A percentile compares a stretch with the other conserved stretches of the same genome.
Conservation (phyloP, 805 yeast genomes). For the Candida pseudofarinosa region DNA sequence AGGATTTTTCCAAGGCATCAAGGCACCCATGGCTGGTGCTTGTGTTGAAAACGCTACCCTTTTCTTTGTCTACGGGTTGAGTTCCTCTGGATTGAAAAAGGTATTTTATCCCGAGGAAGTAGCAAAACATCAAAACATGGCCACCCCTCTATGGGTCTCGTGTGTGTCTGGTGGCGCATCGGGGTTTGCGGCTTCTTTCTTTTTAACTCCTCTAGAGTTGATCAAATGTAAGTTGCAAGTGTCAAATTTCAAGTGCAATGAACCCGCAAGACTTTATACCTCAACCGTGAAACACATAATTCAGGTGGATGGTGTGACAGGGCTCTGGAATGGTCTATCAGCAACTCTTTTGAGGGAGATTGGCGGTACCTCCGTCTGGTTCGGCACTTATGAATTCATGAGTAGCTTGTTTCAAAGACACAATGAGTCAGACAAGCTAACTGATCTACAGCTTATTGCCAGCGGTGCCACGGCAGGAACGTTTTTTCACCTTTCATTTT, state of each 20-base stretch:
- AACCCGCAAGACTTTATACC: slow-evolving; percentile 17
- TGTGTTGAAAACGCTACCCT: slow-evolving; percentile 83
- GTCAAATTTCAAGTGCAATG: slow-evolving; percentile 25
- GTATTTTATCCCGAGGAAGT: slow-evolving; percentile 12
- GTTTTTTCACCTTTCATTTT: slow-evolving; percentile 71
- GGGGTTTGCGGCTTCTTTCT: slow-evolving; percentile 78
- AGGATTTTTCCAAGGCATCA: slow-evolving; percentile 78
- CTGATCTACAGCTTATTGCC: slow-evolving; percentile 52
- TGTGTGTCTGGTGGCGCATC: slow-evolving; percentile 74
- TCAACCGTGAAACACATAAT: slow-evolving; percentile 36
- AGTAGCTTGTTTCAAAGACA: slow-evolving; percentile 30
- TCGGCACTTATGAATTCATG: slow-evolving; percentile 75
- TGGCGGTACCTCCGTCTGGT: slow-evolving; percentile 92
- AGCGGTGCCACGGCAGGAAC: slow-evolving; percentile 90
- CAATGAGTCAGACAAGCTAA: slow-evolving; percentile 17
- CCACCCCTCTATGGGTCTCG: slow-evolving; percentile 39
- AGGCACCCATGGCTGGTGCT: slow-evolving; percentile 85
- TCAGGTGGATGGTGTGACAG: slow-evolving; percentile 53
- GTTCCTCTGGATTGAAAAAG: slow-evolving; percentile 33
- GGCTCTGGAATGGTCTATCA: slow-evolving; percentile 85
- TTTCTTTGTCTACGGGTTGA: slow-evolving; percentile 58
- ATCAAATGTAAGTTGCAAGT: slow-evolving; percentile 88
- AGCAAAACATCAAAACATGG: slow-evolving; percentile 17
- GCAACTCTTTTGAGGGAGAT: slow-evolving; percentile 80
- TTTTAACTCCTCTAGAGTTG: slow-evolving; percentile 88